These are phyloP conservation scores for Xylaria sp. DNA, from an alignment of 2,329 filamentous ascomycete species.

Conservation along the genomic window DNA sequence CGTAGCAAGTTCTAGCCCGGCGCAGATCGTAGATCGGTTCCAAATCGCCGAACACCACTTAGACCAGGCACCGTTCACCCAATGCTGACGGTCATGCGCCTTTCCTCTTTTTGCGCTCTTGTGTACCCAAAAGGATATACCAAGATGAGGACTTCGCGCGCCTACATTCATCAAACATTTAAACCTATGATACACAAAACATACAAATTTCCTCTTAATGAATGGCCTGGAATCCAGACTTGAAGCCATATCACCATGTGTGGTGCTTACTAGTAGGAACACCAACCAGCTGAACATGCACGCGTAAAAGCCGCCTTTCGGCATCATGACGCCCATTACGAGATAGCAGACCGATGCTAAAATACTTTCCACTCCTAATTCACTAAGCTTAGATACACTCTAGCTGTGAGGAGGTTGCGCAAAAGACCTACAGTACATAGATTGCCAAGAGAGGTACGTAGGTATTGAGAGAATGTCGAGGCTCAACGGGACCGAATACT, in stretches of 20 bases:
- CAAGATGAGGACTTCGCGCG: neutral
- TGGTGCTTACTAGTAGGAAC: no score
- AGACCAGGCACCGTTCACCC: neutral
- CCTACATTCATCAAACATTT: neutral
- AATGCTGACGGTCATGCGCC: constrained; percentile 13
- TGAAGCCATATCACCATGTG: no score
- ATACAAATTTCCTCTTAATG: no score
- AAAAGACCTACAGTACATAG: neutral
- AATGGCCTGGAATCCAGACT: no score
- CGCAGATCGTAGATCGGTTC: neutral
- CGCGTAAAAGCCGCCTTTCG: neutral
- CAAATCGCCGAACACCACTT: constrained; percentile 6
- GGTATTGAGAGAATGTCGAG: constrained; percentile 28
- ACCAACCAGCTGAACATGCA: neutral
- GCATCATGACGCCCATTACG: neutral
- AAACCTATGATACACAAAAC: no score
- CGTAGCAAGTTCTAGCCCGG: neutral
- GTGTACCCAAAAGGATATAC: neutral
- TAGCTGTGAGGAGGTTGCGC: neutral
- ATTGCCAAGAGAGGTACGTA: no score
- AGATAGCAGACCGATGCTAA: no score
- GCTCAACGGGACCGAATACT: constrained; percentile 68
- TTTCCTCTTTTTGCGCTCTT: constrained; percentile 10
- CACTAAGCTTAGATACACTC: no score
- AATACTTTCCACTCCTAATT: no score